phyloP scores from a whole-genome alignment of 1,284 basidiomycete species.

The Microbotryum saponariae region DNA sequence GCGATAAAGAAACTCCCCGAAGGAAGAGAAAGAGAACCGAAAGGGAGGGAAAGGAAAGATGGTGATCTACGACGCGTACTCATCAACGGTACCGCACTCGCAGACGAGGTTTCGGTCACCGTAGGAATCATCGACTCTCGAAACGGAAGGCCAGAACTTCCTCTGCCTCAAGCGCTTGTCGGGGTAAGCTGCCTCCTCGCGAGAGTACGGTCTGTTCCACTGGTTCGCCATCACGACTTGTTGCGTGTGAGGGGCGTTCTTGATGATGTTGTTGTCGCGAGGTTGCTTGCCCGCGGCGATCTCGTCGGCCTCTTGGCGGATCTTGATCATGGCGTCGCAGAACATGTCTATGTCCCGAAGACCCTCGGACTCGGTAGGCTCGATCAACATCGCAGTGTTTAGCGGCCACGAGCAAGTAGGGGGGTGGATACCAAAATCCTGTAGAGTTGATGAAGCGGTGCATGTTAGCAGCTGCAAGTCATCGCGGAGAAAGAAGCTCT shows the following conservation, averaged over 20 bases:
- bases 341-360: slow-evolving; percentile 87
- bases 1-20: neutral
- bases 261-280: slow-evolving; percentile 79
- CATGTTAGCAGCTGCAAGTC: neutral
- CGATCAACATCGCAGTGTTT: slow-evolving; percentile 81
- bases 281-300: slow-evolving; percentile 77
- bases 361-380: slow-evolving; percentile 89
- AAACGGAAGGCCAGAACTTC: slow-evolving; percentile 92
- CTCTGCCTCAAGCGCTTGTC: slow-evolving; percentile 64
- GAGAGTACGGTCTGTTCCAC: slow-evolving; percentile 83
- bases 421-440: slow-evolving; percentile 75
- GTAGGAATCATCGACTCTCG: slow-evolving; percentile 83
- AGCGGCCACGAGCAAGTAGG: slow-evolving; percentile 92
- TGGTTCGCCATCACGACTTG: slow-evolving; percentile 62
- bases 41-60: neutral
- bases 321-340: slow-evolving; percentile 94
- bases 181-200: slow-evolving; percentile 77
- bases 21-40: neutral
- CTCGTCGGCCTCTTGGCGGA: slow-evolving; percentile 83
- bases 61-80: slow-evolving; percentile 43
- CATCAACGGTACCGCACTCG: slow-evolving; percentile 81
- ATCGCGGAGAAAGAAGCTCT: slow-evolving; percentile 31
- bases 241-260: slow-evolving; percentile 87
- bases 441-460: neutral
- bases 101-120: slow-evolving; percentile 67